Evolutionary conservation across 2,329 filamentous ascomycete genomes (phyloP).

Genomic region (Verticillium nubilum): DNA sequence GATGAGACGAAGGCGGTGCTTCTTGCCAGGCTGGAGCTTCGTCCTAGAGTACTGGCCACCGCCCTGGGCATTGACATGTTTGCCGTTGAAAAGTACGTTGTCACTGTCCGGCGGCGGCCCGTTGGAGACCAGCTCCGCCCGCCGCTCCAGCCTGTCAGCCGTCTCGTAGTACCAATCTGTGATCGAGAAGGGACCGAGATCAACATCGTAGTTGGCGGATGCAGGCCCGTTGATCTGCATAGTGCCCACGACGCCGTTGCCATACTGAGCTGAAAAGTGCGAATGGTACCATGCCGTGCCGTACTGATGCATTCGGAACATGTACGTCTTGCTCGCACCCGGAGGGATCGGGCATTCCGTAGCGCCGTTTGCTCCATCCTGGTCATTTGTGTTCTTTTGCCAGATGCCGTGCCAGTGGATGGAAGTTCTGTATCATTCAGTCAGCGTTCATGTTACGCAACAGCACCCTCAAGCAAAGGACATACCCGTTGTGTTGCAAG

Average conservation of each 20-base stretch:
- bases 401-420: constrained; percentile 45
- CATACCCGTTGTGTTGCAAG: constrained; percentile 32
- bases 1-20: constrained; percentile 43
- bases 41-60: constrained; percentile 24
- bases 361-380: constrained; percentile 39
- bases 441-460: background rate
- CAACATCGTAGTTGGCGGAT: constrained; percentile 47
- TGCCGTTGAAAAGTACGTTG: constrained; percentile 40
- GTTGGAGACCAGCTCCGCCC: constrained; percentile 13
- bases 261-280: constrained; percentile 45
- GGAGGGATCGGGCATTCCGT: constrained; percentile 36
- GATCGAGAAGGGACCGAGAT: constrained; percentile 49
- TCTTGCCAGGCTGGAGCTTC: constrained; percentile 34
- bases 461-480: background rate
- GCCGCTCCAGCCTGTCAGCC: constrained; percentile 20
- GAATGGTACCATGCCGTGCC: constrained; percentile 40
- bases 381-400: constrained; percentile 33
- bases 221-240: constrained; percentile 45
- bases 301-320: constrained; percentile 28
- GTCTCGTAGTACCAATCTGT: constrained; percentile 46
- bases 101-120: constrained; percentile 19
- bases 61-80: constrained; percentile 21
- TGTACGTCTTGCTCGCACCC: constrained; percentile 25
- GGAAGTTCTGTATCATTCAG: constrained; percentile 29
- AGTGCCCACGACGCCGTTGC: constrained; percentile 44